These are phyloP conservation scores for Peziza echinospora DNA, from an alignment of 495 filamentous ascomycete genomes.

Conservation along the genomic window DNA sequence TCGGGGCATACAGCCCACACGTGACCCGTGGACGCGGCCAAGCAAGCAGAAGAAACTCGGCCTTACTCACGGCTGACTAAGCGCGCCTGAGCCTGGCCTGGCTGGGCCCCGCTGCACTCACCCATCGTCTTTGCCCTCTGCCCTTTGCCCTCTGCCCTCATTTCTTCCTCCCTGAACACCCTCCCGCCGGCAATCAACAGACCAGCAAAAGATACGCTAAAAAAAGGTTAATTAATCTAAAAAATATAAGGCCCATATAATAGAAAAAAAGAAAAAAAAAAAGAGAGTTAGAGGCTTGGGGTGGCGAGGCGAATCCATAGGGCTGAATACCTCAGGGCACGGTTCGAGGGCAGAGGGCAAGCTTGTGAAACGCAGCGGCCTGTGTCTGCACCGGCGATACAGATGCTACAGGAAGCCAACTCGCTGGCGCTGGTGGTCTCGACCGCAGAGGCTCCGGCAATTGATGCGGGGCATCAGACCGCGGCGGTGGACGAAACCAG, in stretches of 20 bases:
- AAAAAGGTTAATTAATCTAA: no score
- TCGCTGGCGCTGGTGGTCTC: no score
- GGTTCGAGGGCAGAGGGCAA: background rate
- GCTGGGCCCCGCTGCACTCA: background rate
- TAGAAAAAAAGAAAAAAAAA: background rate
- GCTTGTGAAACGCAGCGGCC: background rate
- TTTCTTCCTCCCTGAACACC: background rate
- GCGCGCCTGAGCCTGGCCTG: no score
- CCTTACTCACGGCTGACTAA: no score
- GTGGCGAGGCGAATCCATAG: no score
- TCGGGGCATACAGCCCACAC: no score
- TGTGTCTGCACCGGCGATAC: background rate
- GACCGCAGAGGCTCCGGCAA: background rate
- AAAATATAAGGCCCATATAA: background rate
- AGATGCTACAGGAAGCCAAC: no score
- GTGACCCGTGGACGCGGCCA: no score
- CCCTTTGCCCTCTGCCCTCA: background rate
- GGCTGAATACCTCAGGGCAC: background rate
- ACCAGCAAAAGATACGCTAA: no score
- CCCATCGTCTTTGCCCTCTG: background rate
- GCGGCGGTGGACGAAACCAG: background rate
- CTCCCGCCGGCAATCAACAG: no score
- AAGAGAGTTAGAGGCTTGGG: background rate
- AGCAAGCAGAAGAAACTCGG: no score
- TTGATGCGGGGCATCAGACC: background rate